Evolutionary conservation across 208 protist species (phyloP).

Genomic region (Crithidia brevicula): DNA sequence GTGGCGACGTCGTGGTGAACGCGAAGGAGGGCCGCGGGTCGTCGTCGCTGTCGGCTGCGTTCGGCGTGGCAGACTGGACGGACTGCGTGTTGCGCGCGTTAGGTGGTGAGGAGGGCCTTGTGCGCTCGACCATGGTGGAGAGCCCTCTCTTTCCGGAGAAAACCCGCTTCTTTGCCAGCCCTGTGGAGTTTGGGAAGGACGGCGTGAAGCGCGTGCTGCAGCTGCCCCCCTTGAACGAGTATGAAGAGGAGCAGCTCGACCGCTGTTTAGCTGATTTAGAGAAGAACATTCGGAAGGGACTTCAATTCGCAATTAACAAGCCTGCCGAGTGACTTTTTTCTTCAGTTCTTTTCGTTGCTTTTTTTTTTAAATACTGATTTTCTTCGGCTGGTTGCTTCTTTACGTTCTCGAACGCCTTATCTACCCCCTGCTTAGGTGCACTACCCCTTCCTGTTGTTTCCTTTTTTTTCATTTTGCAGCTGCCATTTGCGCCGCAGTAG

Average conservation of each 20-base stretch:
- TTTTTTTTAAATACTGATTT: constrained; percentile 1
- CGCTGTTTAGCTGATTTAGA: constrained; percentile 80
- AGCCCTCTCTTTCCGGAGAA: constrained; percentile 48
- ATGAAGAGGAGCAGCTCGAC: constrained; percentile 79
- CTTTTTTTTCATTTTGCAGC: not conserved
- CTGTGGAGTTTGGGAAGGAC: constrained; percentile 76
- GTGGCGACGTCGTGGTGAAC: constrained; percentile 76
- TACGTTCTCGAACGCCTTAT: not conserved
- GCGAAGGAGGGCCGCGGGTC: constrained; percentile 80
- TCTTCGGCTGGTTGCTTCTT: not conserved
- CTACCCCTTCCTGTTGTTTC: not conserved
- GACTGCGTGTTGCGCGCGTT: constrained; percentile 68
- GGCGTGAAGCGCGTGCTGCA: constrained; percentile 64
- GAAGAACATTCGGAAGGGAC: constrained; percentile 89
- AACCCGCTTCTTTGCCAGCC: constrained; percentile 78
- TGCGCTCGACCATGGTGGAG: constrained; percentile 64
- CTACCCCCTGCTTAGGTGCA: constrained; percentile 1
- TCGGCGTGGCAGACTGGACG: constrained; percentile 67
- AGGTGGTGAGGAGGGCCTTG: constrained; percentile 60
- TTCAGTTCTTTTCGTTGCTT: not conserved
- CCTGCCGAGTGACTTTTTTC: not conserved
- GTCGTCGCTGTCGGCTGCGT: constrained; percentile 72
- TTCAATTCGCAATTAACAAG: constrained; percentile 45
- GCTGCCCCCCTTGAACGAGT: constrained; percentile 57
- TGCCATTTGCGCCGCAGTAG: not conserved